Percentiles rank a stretch among this genome's conserved stretches.
Conservation (phyloP, 345 rosid species). For the Pseudoturritis turrita region DNA sequence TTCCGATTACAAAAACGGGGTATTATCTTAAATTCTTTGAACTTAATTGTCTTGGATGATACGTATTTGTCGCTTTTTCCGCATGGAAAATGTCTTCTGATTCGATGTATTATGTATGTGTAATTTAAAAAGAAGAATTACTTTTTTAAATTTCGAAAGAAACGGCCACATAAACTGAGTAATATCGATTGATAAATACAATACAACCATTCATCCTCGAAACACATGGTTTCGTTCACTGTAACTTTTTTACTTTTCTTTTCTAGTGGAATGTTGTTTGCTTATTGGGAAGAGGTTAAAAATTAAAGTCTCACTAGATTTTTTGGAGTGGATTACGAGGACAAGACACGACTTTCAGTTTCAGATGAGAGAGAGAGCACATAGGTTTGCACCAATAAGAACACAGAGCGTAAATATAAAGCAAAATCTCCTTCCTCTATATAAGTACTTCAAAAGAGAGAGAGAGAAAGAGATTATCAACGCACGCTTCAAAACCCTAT, state of each 20-base stretch:
- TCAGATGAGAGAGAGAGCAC: background rate
- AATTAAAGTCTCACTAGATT: background rate
- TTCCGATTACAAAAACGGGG: background rate
- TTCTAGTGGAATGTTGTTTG: conserved; percentile 9
- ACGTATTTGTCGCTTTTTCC: background rate
- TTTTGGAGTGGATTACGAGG: background rate
- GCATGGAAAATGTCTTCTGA: background rate
- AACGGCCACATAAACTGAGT: background rate
- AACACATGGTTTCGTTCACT: background rate
- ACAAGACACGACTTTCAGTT: conserved; percentile 1
- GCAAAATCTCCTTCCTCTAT: background rate
- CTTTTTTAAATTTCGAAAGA: background rate
- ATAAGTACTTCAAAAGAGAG: background rate
- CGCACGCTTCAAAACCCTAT: background rate
- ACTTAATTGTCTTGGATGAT: background rate
- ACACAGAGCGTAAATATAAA: background rate
- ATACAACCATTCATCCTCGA: background rate
- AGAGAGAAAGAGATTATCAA: conserved; percentile 1
- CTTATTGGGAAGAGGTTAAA: conserved; percentile 13
- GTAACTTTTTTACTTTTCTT: background rate
- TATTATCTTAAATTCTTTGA: background rate
- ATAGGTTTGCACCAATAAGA: background rate
- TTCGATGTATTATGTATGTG: background rate
- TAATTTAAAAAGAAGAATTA: background rate
- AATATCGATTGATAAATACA: background rate